Percentiles rank a stretch among this genome's conserved stretches.
Evolutionary conservation across 2,329 filamentous ascomycete genomes (phyloP).

Genomic region (Trichoderma polysporum): DNA sequence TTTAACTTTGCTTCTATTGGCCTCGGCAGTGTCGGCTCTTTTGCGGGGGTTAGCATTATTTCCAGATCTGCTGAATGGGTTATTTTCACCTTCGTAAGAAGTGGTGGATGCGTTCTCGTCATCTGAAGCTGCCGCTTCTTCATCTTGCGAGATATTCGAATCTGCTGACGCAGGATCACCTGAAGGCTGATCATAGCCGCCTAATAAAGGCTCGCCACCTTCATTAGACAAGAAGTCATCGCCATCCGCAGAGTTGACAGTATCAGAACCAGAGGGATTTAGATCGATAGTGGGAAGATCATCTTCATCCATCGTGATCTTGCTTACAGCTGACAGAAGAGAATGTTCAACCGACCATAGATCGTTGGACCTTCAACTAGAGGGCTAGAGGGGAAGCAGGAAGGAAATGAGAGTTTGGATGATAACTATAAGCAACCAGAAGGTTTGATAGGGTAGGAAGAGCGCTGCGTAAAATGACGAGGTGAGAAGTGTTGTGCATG

Average conservation of each 20-base stretch:
- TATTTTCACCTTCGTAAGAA: not conserved
- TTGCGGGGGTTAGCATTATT: not conserved
- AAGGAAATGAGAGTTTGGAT: not conserved
- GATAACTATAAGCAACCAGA: not conserved
- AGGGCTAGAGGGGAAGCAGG: not conserved
- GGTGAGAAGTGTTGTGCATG: not conserved
- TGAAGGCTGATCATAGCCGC: not conserved
- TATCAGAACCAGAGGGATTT: not conserved
- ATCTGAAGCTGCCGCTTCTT: not conserved
- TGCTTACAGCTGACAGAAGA: not conserved
- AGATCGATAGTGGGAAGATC: conserved; percentile 8
- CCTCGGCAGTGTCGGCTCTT: not conserved
- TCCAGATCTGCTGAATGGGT: not conserved
- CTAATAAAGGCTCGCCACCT: not conserved
- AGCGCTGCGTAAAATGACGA: too few species aligned
- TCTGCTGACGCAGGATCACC: not conserved
- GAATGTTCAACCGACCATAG: not conserved
- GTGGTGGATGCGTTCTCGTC: not conserved
- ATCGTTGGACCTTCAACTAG: not conserved
- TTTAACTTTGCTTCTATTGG: not conserved
- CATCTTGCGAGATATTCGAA: not conserved
- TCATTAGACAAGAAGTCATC: not conserved
- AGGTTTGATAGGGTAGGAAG: not conserved
- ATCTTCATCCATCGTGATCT: conserved; percentile 5
- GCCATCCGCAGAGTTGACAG: not conserved